These are phyloP conservation scores for Mucor velutinosus DNA, from an alignment of 371 early-diverging fungal genomes.

Conservation along the genomic window DNA sequence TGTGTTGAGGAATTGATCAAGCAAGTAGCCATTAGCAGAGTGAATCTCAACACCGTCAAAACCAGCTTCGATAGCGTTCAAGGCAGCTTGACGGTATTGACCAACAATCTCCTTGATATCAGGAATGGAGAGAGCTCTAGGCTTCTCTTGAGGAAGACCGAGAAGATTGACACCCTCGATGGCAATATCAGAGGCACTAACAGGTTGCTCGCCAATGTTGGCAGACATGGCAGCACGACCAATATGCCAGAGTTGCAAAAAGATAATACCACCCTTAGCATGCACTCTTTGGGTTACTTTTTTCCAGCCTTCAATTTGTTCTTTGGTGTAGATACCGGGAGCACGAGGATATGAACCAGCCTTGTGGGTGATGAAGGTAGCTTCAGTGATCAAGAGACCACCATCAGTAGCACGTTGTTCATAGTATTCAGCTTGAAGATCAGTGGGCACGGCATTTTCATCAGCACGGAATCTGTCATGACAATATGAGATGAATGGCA, in stretches of 20 bases:
- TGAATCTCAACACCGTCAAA: slow-evolving; percentile 77
- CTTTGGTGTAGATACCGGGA: slow-evolving; percentile 44
- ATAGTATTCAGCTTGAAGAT: slow-evolving; percentile 56
- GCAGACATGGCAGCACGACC: slow-evolving; percentile 26
- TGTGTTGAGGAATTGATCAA: slow-evolving; percentile 56
- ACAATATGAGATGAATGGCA: neutral
- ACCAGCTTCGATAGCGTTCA: slow-evolving; percentile 45
- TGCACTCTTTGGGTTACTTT: slow-evolving; percentile 60
- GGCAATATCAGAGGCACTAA: slow-evolving; percentile 13
- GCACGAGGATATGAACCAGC: slow-evolving; percentile 41
- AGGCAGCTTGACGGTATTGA: slow-evolving; percentile 61
- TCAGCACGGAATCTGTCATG: slow-evolving; percentile 37
- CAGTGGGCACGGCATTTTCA: slow-evolving; percentile 41
- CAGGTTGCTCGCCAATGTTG: slow-evolving; percentile 17
- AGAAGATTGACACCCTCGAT: neutral
- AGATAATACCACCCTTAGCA: slow-evolving; percentile 57
- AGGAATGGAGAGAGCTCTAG: slow-evolving; percentile 55
- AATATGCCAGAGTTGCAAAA: slow-evolving; percentile 59
- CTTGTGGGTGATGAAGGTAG: slow-evolving; percentile 42
- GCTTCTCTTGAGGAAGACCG: slow-evolving; percentile 11
- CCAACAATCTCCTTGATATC: slow-evolving; percentile 62
- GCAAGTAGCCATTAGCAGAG: slow-evolving; percentile 67
- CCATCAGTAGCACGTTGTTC: slow-evolving; percentile 58
- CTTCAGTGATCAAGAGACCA: slow-evolving; percentile 63
- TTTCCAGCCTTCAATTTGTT: slow-evolving; percentile 62